Evolutionary conservation across 192 early-diverging fungal genomes (phyloP).

Genomic region (Helicostylum pulchrum): DNA sequence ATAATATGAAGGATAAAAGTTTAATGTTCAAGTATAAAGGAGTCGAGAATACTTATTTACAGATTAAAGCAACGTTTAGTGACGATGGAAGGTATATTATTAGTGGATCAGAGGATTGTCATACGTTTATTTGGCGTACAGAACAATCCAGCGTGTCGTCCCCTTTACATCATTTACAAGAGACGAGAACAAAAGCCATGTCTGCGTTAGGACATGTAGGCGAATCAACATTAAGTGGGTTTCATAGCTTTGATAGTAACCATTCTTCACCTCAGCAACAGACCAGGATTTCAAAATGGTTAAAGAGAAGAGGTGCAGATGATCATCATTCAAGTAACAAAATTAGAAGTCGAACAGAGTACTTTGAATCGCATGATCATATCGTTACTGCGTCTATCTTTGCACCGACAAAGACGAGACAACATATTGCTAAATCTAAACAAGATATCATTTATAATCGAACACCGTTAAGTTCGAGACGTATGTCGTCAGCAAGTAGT

Average conservation of each 20-base stretch:
- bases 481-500: constrained; percentile 4
- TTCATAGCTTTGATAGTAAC: neutral
- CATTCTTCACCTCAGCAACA: neutral
- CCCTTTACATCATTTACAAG: constrained; percentile 15
- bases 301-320: constrained; percentile 11
- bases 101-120: constrained; percentile 73
- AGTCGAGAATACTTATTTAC: constrained; percentile 57
- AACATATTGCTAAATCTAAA: constrained; percentile 51
- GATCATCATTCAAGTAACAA: constrained; percentile 13
- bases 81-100: constrained; percentile 76
- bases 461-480: constrained; percentile 19
- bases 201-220: neutral
- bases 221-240: constrained; percentile 4
- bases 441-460: constrained; percentile 35
- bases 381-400: constrained; percentile 58
- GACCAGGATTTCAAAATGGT: constrained; percentile 20
- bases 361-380: constrained; percentile 46
- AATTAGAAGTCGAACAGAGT: constrained; percentile 19
- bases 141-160: constrained; percentile 3
- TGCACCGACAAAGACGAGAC: constrained; percentile 55
- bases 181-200: constrained; percentile 17
- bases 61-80: constrained; percentile 67
- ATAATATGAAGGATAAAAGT: constrained; percentile 66
- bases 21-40: constrained; percentile 78
- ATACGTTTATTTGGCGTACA: constrained; percentile 69